Conservation (phyloP, 192 early-diverging fungal genomes). For the Umbelopsis ramanniana region DNA sequence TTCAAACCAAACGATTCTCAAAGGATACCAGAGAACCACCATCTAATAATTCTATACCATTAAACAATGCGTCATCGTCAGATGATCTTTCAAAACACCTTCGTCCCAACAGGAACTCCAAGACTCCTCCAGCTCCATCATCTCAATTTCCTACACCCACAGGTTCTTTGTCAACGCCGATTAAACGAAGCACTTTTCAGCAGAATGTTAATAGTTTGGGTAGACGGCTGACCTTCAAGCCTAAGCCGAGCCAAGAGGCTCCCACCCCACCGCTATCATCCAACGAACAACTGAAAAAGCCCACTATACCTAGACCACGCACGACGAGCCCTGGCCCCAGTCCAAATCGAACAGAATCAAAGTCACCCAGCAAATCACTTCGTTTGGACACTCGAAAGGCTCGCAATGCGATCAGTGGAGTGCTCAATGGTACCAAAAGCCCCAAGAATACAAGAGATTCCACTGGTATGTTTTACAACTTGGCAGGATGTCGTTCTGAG, state of each 20-base stretch:
- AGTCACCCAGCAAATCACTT: neutral
- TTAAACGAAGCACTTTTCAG: neutral
- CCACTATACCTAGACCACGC: neutral
- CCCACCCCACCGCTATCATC: neutral
- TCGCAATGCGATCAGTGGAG: neutral
- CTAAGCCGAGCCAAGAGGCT: neutral
- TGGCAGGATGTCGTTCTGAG: neutral
- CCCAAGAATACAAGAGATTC: neutral
- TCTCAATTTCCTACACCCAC: neutral
- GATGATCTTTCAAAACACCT: neutral
- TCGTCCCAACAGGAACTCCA: neutral
- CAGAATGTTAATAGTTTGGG: slow-evolving; percentile 3
- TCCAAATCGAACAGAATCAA: neutral
- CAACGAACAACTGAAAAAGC: neutral
- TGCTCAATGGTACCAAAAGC: neutral
- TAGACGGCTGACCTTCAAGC: slow-evolving; percentile 4
- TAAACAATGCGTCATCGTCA: no score
- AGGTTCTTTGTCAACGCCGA: neutral
- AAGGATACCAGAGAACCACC: neutral
- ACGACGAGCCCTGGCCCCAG: neutral
- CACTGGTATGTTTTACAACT: neutral
- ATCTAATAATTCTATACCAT: neutral
- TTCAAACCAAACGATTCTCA: neutral
- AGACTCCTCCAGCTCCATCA: neutral
- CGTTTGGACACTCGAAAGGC: neutral